Base-by-base conservation (phyloP, 768 basidiomycete genomes). In the Termitomyces sp. region DNA sequence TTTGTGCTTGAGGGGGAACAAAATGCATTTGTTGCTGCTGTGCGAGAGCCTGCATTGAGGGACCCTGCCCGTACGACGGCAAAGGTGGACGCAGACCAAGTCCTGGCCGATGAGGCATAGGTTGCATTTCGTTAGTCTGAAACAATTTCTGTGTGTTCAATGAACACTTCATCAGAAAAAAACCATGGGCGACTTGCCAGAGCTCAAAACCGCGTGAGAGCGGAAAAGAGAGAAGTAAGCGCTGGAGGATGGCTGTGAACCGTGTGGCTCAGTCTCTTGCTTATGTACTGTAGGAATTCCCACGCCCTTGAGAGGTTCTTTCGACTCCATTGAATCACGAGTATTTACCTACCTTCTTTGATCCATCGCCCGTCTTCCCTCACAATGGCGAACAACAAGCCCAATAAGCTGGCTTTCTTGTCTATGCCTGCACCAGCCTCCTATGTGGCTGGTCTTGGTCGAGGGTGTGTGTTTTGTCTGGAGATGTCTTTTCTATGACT, bases 401-500 rank as follows among this genome's bases (percentile, higher is more conserved):
- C 83, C 14, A 91, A 90, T 68, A 92, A 92, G 71, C 74, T 93
- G 65, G 90, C 91, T 0, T 93, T 93, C 66, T 65, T 93, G 65
- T 90, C 89, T 2, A 92, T 92, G 88, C 88, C 91, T 2, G 95
- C 95, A 28, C 95, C 95, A 40, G 90, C 96, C 0, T 95, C 93
- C 0, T 98, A 98, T 70, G 97, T 98, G 37, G 97, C 96, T 62
- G 97, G 97, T 87, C 87, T 98, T 32, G 95, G 96, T 72, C 85
- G 95, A 77, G 96, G 94, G 89, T 94, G 62, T 57, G 88, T 74
- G 26, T 17, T 11, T 9, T 6, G 5, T 34, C 15, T 42, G 12
- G 37, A 26, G 53, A 19, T 14, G 24, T 15, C 28, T 30, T 55
- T 52, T 54, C 52, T 56, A 60, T 57, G 38, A 62, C 47, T 26